phyloP scores from a whole-genome alignment of 768 basidiomycete genomes.

The Arthromyces matolae region DNA sequence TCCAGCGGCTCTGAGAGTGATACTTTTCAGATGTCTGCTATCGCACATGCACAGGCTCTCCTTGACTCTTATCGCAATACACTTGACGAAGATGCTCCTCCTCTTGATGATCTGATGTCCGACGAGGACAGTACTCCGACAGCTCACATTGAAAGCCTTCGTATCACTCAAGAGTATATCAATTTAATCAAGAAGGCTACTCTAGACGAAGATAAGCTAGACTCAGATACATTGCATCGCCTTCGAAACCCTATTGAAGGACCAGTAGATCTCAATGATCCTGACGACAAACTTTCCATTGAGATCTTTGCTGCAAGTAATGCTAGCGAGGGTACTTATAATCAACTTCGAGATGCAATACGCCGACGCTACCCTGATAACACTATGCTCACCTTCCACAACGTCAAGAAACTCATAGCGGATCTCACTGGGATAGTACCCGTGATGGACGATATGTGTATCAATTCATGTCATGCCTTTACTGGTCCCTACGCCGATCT shows the following conservation, averaged over 20 bases:
- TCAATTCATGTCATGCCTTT: constrained; percentile 22
- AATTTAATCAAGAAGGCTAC: constrained; percentile 8
- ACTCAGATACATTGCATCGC: neutral
- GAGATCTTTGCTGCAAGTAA: constrained; percentile 1
- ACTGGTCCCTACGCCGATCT: constrained; percentile 19
- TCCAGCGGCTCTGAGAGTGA: too few species aligned
- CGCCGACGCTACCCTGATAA: constrained; percentile 5
- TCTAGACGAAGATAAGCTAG: constrained; percentile 12
- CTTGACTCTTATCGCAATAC: neutral
- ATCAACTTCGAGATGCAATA: constrained; percentile 1
- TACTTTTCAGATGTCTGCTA: neutral
- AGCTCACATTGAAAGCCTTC: neutral
- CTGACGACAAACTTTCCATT: neutral
- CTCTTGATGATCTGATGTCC: too few species aligned
- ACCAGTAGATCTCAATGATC: neutral
- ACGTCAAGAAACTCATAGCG: constrained; percentile 7
- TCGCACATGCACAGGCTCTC: neutral
- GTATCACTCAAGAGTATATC: constrained; percentile 11
- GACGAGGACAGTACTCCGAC: too few species aligned
- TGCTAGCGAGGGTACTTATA: constrained; percentile 6
- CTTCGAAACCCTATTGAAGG: neutral
- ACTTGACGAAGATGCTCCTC: too few species aligned
- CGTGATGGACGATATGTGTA: constrained; percentile 22
- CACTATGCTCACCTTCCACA: constrained; percentile 6
- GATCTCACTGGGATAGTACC: constrained; percentile 13